Base-by-base conservation (phyloP, 23 red algal species). In the Gracilaria gracilis region DNA sequence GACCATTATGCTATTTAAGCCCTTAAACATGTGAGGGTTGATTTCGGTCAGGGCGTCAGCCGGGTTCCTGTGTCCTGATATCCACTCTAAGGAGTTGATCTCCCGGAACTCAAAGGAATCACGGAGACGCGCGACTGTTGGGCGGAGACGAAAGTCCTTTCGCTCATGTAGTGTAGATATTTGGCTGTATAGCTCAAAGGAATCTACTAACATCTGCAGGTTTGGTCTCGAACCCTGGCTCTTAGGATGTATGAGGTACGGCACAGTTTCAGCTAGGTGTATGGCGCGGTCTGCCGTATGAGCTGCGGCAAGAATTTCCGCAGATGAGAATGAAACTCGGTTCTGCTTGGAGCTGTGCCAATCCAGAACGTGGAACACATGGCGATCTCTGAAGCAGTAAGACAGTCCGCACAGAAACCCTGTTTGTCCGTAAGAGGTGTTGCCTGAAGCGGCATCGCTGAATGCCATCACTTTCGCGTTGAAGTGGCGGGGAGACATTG, bases 241-340 rank as follows among this genome's bases (percentile, higher is more conserved):
- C n/a, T n/a, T n/a, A n/a, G n/a, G n/a, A n/a, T 14, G 11, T 77
- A 44, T 77, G 11, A 0, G 12, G 11, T 28, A 46, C 6, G 24
- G 40, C 15, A 80, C 9, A 15, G 47, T 50, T 34, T 54, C 76
- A 54, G 76, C 37, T 9, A 80, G 29, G 47, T 33, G 33, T 24
- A 33, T 57, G n/a, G 34, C 76, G 7, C 76, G 44, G 46, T 80
- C 76, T 9, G 76, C 25, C 0, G 44, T 57, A 42, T 57, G 6
- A 6, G 76, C 47, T 11, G 76, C 44, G 47, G 54, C 36, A 48
- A 51, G 76, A 80, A 80, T 80, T 0, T 80, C 53, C 53, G 32
- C 78, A 24, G 58, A 24, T 9, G 48, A 25, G n/a, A n/a, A n/a
- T n/a, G n/a, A n/a, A n/a, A n/a, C n/a, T n/a, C n/a, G n/a, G n/a